These are phyloP conservation scores for Rhizopogon rudus DNA, from an alignment of 768 basidiomycete species.

Conservation along the genomic window DNA sequence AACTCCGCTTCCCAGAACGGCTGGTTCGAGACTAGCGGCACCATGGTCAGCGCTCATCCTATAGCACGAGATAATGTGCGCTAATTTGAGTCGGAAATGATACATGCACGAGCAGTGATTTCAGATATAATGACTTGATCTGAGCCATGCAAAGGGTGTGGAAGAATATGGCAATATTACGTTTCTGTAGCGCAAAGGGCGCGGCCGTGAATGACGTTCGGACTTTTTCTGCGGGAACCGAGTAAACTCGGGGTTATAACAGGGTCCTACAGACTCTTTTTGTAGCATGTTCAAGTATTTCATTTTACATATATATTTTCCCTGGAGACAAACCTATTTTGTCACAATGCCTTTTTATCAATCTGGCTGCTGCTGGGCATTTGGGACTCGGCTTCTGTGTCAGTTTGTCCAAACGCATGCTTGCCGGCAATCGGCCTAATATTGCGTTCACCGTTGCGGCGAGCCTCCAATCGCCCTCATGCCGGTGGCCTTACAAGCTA, in stretches of 20 bases:
- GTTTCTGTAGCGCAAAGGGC: not conserved
- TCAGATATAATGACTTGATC: constrained; percentile 90
- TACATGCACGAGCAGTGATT: constrained; percentile 93
- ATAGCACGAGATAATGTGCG: constrained; percentile 79
- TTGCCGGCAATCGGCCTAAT: constrained; percentile 2
- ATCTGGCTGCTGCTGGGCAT: not conserved
- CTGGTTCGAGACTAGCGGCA: no score
- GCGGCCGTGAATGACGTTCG: no score
- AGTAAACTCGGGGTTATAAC: no score
- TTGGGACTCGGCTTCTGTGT: not conserved
- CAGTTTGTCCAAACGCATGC: not conserved
- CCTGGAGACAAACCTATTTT: no score
- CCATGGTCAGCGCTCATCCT: no score
- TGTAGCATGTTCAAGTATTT: no score
- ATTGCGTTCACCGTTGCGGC: not conserved
- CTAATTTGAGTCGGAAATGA: constrained; percentile 93
- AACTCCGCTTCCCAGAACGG: no score
- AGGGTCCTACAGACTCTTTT: no score
- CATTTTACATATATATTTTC: no score
- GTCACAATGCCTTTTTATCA: not conserved
- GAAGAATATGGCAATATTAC: not conserved
- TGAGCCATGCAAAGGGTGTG: not conserved
- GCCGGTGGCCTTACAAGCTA: no score
- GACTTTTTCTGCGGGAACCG: no score
- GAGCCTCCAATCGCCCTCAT: not conserved